These are phyloP conservation scores for Gremmenia infestans DNA, from an alignment of 2,329 filamentous ascomycete species.

Conservation along the genomic window DNA sequence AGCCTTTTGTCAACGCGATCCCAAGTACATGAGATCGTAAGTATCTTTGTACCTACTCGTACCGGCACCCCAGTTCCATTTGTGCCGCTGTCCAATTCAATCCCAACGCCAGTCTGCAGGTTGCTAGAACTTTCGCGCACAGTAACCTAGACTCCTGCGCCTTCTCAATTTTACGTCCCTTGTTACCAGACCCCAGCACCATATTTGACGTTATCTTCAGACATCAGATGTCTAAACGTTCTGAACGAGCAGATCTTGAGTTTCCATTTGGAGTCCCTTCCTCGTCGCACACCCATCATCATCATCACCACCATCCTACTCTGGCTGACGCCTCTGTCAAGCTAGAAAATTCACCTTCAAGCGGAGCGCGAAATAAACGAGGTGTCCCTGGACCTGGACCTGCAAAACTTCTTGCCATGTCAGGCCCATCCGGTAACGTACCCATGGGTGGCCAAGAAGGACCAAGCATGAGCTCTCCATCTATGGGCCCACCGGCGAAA, in stretches of 20 bases:
- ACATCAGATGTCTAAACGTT: slow-evolving; percentile 31
- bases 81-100: slow-evolving; percentile 20
- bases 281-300: slow-evolving; percentile 14
- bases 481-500: slow-evolving; percentile 57
- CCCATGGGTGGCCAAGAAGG: slow-evolving; percentile 14
- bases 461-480: slow-evolving; percentile 29
- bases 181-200: slow-evolving; percentile 10
- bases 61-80: slow-evolving; percentile 27
- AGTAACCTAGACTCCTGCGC: slow-evolving; percentile 7
- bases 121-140: slow-evolving; percentile 18
- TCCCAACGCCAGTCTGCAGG: slow-evolving; percentile 22
- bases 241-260: slow-evolving; percentile 23
- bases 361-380: slow-evolving; percentile 26
- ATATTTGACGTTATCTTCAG: slow-evolving; percentile 13
- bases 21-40: slow-evolving; percentile 26
- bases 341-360: slow-evolving; percentile 17
- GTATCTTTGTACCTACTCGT: slow-evolving; percentile 28
- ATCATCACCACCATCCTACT: slow-evolving; percentile 10
- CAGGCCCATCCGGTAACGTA: slow-evolving; percentile 15
- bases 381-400: slow-evolving; percentile 18
- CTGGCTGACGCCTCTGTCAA: slow-evolving; percentile 21
- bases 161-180: slow-evolving; percentile 5
- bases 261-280: slow-evolving; percentile 17
- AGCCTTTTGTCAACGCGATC: slow-evolving; percentile 22
- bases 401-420: slow-evolving; percentile 20